These are phyloP conservation scores for Luffa acutangula DNA, from an alignment of 306 rosid genomes.

Conservation along the genomic window DNA sequence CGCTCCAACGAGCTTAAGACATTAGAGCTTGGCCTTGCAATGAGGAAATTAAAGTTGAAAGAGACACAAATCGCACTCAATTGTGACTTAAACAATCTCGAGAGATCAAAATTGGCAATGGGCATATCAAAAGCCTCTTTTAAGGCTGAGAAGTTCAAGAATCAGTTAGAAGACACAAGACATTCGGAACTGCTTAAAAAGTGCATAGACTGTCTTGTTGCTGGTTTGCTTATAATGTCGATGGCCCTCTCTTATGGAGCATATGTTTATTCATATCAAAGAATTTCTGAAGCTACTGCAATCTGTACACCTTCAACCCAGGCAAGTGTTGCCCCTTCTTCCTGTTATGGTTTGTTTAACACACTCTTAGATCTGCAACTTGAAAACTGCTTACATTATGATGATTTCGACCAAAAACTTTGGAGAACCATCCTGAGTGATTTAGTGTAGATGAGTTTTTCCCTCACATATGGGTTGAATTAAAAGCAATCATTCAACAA, in stretches of 20 bases:
- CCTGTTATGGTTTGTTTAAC: not conserved
- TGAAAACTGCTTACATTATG: not conserved
- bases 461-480: not conserved
- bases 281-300: conserved; percentile 56
- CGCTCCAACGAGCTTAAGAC: conserved; percentile 69
- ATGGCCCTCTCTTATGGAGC: conserved; percentile 48
- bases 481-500: not conserved
- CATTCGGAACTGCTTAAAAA: conserved; percentile 56
- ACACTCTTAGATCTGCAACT: not conserved
- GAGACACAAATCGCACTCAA: conserved; percentile 41
- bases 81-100: conserved; percentile 42
- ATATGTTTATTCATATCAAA: conserved; percentile 52
- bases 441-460: not conserved
- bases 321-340: conserved; percentile 34
- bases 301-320: conserved; percentile 46
- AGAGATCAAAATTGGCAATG: conserved; percentile 57
- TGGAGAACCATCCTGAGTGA: not conserved
- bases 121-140: conserved; percentile 64
- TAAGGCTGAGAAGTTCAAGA: conserved; percentile 65
- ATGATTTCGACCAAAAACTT: not conserved
- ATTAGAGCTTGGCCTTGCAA: conserved; percentile 41
- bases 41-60: conserved; percentile 38
- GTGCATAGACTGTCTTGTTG: conserved; percentile 74
- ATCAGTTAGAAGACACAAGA: conserved; percentile 54
- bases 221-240: conserved; percentile 71